Base-by-base conservation (phyloP, 2,329 filamentous ascomycete genomes). In the Neonectria sp. region DNA sequence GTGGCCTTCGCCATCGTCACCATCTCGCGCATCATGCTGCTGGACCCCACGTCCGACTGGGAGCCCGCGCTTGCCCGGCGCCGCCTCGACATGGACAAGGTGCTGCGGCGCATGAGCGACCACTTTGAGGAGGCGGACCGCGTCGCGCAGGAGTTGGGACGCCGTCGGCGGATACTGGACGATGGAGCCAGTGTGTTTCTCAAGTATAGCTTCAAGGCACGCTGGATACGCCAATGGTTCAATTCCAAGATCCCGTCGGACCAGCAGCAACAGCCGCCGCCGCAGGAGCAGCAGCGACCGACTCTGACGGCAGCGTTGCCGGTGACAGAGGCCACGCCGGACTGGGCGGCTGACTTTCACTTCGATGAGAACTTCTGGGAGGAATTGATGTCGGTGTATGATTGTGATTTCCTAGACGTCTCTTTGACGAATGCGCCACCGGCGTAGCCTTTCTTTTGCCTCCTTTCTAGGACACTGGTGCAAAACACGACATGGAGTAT, bases 181-280 rank as follows among this genome's bases (percentile, higher is more conserved):
- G 78, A 79, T 2, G 79, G 76, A 3, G 77, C 73, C 35, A 74
- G 77, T 8, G 67, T 78, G 1, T 73, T 81, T 59, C 61, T 73
- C 1, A 76, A 78, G 49, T 79, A 79, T 35, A 75, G 75, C 45
- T 79, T 79, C 57, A 82, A 81, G 63, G 60, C 82, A 6, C 73
- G 79, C 2, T 83, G 82, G 82, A 80, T 84, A 17, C 70, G 78
- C 21, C 78, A 80, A n/a, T 84, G 82, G 82, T 83, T 79, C 49
- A 2, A 75, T 4, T 68, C 70, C 13, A 77, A 72, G 61, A 59
- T 71, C 2, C 63, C 72, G 0, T 59, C 69, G 15, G 74, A 75
- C 1, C 67, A 70, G 55, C 71, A 68, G 33, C 55, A 49, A 5
- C 51, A 55, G 35, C 17, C 17, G 6, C n/a, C 2, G 29, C 53